Conservation (phyloP, 2,329 filamentous ascomycete species). For the Hypoxylon sp. region DNA sequence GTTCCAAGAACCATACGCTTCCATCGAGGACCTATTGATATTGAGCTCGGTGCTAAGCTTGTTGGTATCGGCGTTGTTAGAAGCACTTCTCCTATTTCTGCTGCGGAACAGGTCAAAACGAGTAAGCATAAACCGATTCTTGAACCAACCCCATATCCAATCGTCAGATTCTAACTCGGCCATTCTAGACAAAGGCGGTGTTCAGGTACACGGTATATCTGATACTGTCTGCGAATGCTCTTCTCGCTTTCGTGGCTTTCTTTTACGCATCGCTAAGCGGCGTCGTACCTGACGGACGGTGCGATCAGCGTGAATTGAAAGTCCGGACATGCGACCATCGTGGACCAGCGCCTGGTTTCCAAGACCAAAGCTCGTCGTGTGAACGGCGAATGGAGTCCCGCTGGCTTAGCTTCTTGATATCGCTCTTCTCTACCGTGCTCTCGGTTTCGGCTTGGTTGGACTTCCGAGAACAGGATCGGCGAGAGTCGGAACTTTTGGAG, state of each 20-base stretch:
- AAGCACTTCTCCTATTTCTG: conserved; percentile 11
- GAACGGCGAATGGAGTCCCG: conserved; percentile 3
- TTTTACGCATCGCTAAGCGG: conserved; percentile 1
- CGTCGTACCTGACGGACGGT: not conserved
- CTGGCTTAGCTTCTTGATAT: conserved; percentile 31
- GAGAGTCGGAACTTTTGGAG: not conserved
- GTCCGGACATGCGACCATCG: not conserved
- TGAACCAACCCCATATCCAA: not conserved
- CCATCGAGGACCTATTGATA: conserved; percentile 26
- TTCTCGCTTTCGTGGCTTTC: conserved; percentile 26
- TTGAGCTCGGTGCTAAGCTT: conserved; percentile 31
- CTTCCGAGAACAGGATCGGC: conserved; percentile 28
- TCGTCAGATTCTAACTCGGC: not conserved
- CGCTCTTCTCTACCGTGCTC: conserved; percentile 26
- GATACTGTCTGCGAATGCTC: conserved; percentile 25
- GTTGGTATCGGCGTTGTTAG: conserved; percentile 23
- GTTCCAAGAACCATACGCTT: conserved; percentile 12
- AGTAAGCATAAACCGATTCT: conserved; percentile 5
- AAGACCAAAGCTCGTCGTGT: not conserved
- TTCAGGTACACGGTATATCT: conserved; percentile 22
- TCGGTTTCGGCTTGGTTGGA: conserved; percentile 32
- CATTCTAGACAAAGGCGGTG: conserved; percentile 18
- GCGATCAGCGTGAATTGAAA: not conserved
- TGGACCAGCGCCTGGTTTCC: not conserved
- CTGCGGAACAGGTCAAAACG: conserved; percentile 16